Evolutionary conservation across 192 early-diverging fungal species (phyloP), one percentile per base, ranked within the genome.

Genomic region (Jimgerdemannia lactiflua): DNA sequence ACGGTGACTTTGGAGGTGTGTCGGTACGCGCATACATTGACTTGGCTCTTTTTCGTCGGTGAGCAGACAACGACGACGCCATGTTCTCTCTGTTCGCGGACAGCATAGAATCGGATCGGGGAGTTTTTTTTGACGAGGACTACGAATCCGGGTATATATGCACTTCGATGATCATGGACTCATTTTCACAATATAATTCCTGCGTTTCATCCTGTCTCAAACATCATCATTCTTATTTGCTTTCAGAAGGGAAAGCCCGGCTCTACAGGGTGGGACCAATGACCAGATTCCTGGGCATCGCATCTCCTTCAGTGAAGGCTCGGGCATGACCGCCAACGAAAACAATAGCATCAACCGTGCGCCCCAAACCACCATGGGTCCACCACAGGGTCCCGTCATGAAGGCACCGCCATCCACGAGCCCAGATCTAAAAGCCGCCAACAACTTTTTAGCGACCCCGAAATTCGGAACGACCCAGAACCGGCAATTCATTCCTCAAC

Each of bases 51-150:
- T 20, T 9, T 19, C 19, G 40, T 9, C 18, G 67, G 19, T 20
- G 7, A 39, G 19, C 67, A 68, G 67, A 68, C 67, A 68, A 68
- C 40, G 67, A 68, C 19, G 67, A 20, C 18, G 67, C 6, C 6
- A 68, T 68, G 67, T 68, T 68, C 67, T 39, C 19, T 68, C 67
- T 6, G 67, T 8, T 68, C 8, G 67, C 67, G 19, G 18, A 68
- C 40, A 9, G 9, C 67, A 41, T 68, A 14, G 67, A 68, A 9
- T 68, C 40, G 19, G 18, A 68, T 68, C 67, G 67, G 29, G 67
- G 19, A 14, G 19, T 68, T 6, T 68, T 39, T 18, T 20, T 68
- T 68, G 67, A 6, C 19, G 40, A 41, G 9, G 40, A 68, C 7
- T 0, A 7, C 7, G 67, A 68, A 18, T 6, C 40, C 40, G 67